Base-by-base conservation (phyloP, 1,284 basidiomycete species). In the Microbotryomycetes sp. region DNA sequence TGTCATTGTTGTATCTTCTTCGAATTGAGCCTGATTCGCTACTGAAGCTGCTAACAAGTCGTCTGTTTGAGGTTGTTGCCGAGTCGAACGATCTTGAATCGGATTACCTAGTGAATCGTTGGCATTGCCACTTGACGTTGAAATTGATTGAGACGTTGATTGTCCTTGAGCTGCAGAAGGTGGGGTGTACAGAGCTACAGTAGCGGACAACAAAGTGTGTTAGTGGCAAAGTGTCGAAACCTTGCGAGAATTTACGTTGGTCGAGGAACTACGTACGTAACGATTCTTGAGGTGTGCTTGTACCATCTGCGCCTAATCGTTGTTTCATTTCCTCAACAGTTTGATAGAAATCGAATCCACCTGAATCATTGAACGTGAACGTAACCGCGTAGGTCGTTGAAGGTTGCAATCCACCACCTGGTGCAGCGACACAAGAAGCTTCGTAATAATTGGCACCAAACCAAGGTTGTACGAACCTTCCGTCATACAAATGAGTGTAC, bases 381-480 rank as follows among this genome's bases (percentile, higher is more conserved):
- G 36, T 42, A 19, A 42, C 36, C 19, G 36, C 36, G 36, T 12
- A 12, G 9, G 36, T 12, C 9, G 36, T 19, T 42, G 36, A 19
- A 42, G 22, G 16, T 19, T 32, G 9, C 12, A 69, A 50, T 1
- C 61, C 67, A 4, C 63, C 67, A 16, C 49, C 58, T 6, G 19
- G 12, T 3, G 52, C 57, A 2, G 63, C 59, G 2, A 65, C 9
- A 4, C 59, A 56, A 4, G 60, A 28, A 1, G 58, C 62, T 23
- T 70, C 63, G 58, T 60, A 65, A 60, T 70, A 65, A 15, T 56
- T 62, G 0, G 69, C 65, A 7, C 53, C 29, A 50, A 70, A 66
- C 62, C 62, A 69, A 1, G 69, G 69, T 36, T 70, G 69, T 9
- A 63, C 57, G 36, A 67, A 52, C 7, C 63, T 29, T 2, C 58